phyloP scores from a whole-genome alignment of 2,329 filamentous ascomycete species.

The Claviceps monticola region DNA sequence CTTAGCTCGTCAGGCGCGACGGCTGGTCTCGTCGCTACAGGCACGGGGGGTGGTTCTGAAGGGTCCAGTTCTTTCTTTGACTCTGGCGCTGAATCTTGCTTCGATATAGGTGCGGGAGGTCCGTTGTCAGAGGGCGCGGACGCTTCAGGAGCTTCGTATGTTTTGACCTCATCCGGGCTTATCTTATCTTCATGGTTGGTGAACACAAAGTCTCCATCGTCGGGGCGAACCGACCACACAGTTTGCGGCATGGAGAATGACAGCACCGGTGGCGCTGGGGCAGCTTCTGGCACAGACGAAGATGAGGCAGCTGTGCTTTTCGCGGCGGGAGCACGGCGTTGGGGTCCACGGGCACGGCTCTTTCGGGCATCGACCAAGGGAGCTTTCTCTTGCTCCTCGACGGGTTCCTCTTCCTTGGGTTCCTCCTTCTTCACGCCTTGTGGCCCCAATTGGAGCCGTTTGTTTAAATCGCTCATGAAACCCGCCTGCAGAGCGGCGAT shows the following conservation, averaged over 20 bases:
- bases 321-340: constrained; percentile 50
- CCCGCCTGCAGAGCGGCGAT: constrained; percentile 83
- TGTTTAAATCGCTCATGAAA: constrained; percentile 88
- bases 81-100: constrained; percentile 1
- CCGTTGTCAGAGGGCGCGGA: neutral
- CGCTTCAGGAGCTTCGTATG: constrained; percentile 1
- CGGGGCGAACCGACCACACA: constrained; percentile 37
- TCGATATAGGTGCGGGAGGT: neutral
- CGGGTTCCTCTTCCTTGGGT: constrained; percentile 38
- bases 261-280: constrained; percentile 21
- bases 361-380: constrained; percentile 86
- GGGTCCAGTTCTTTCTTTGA: neutral
- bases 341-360: constrained; percentile 75
- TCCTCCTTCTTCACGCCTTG: constrained; percentile 66
- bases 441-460: constrained; percentile 76
- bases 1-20: constrained; percentile 1
- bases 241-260: constrained; percentile 33
- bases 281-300: constrained; percentile 14
- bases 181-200: constrained; percentile 7
- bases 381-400: constrained; percentile 51
- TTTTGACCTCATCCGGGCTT: constrained; percentile 4
- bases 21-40: neutral
- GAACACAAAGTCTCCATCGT: constrained; percentile 29
- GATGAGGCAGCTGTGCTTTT: constrained; percentile 29
- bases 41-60: neutral